Evolutionary conservation across 208 protist species (phyloP), one percentile per base, ranked within the genome.

Genomic region (Strigomonas culicis): DNA sequence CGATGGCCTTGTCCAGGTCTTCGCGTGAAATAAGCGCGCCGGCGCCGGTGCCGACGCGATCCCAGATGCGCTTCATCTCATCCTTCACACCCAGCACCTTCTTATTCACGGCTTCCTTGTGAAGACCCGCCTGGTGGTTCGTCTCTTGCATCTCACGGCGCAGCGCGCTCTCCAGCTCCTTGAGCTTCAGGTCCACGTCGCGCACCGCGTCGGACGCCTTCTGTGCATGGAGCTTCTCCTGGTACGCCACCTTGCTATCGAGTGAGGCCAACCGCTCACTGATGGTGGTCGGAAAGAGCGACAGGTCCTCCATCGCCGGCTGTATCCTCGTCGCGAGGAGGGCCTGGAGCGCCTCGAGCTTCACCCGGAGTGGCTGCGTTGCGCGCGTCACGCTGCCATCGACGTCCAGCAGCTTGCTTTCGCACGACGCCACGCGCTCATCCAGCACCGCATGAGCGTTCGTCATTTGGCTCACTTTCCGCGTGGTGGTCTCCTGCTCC

Each of bases 101-200:
- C 59, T 63, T 60, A 10, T 60, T 31, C 11, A 36, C 46, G 55
- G 53, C 25, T 31, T 69, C 64, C 10, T 60, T 60, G 7, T 60
- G 55, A 22, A 60, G 8, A 24, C 36, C 2, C 6, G 44, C n/a
- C n/a, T 65, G 46, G 27, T 65, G 47, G 19, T 49, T 32, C 32
- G 41, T 15, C 49, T 67, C 49, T 17, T 43, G 21, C 25, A 59
- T 2, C 7, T 49, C 46, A 1, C 46, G 21, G 2, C 30, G 46
- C 28, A 65, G 28, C 46, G 61, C 51, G 17, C 53, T 49, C 21
- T 75, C 69, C 13, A 60, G 24, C 46, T 72, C 60, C 50, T 82
- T 70, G 46, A 75, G 60, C 24, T 32, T 30, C 55, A 44, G 66
- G 53, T 60, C 56, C 3, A 28, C n/a, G 28, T 65, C 46, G 10